phyloP scores from a whole-genome alignment of 179 eudicot species.

The Spergularia azorica region DNA sequence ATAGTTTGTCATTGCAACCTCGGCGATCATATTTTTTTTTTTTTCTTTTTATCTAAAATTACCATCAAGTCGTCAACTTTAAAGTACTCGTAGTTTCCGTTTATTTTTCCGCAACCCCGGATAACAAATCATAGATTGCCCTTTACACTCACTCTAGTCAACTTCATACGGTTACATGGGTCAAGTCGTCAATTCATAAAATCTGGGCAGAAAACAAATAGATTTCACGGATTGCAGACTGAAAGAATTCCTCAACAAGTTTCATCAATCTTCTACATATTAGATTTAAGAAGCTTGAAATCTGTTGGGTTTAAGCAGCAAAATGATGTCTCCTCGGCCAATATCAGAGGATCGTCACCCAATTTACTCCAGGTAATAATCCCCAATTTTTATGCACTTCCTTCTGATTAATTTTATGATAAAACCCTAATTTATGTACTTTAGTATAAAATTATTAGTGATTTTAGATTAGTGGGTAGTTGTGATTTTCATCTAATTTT shows the following conservation, averaged over 20 bases:
- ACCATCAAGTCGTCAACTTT: no score
- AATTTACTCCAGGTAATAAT: constrained; percentile 53
- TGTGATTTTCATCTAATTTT: background rate
- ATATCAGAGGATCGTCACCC: constrained; percentile 60
- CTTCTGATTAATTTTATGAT: background rate
- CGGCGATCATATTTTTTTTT: no score
- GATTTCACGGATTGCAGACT: background rate
- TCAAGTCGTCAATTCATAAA: background rate
- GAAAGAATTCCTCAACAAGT: background rate
- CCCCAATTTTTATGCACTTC: constrained; percentile 2
- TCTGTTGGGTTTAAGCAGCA: constrained; percentile 7
- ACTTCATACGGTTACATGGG: no score
- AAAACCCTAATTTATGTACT: constrained; percentile 12
- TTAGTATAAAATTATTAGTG: background rate
- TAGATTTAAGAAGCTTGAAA: background rate
- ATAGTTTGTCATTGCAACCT: no score
- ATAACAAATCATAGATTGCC: no score
- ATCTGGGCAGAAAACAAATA: background rate
- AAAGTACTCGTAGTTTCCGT: no score
- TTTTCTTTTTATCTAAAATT: no score
- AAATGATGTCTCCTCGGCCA: constrained; percentile 80
- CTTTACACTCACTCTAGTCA: no score
- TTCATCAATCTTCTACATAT: background rate
- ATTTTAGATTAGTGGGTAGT: constrained; percentile 16
- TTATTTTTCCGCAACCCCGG: no score